Conservation (phyloP, 352 stramenopile species). For the Phytophthora sansomeana region DNA sequence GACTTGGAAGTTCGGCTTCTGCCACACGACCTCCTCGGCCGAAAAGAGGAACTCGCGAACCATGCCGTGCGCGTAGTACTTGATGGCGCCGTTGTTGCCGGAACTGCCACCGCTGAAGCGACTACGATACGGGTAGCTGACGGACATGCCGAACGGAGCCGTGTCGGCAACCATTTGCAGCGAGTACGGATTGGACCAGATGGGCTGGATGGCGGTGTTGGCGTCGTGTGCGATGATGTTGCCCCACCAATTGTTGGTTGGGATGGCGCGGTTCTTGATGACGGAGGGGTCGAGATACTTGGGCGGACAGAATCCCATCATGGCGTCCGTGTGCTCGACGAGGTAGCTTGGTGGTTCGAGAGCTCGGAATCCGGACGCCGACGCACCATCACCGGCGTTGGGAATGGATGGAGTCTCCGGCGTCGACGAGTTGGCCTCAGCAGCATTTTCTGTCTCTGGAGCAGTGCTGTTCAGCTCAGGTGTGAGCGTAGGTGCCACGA, state of each 20-base stretch:
- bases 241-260: conserved; percentile 79
- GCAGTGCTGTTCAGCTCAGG: conserved; percentile 11
- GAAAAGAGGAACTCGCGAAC: conserved; percentile 64
- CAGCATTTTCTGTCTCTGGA: conserved; percentile 7
- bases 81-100: conserved; percentile 57
- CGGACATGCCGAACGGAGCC: conserved; percentile 55
- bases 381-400: conserved; percentile 17
- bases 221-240: conserved; percentile 68
- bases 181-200: conserved; percentile 72
- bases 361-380: conserved; percentile 29
- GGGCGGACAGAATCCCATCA: conserved; percentile 57
- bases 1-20: conserved; percentile 60
- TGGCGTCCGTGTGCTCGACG: conserved; percentile 62
- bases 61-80: conserved; percentile 66
- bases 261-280: conserved; percentile 59
- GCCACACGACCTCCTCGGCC: conserved; percentile 48
- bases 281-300: conserved; percentile 57
- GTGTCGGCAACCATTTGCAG: conserved; percentile 49
- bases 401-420: conserved; percentile 2
- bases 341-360: conserved; percentile 45
- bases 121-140: conserved; percentile 64
- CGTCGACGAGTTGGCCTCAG: conserved; percentile 5
- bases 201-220: conserved; percentile 45
- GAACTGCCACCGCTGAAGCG: conserved; percentile 61
- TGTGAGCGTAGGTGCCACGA: conserved; percentile 22